Percentiles rank a stretch among this genome's conserved stretches.
phyloP scores from a whole-genome alignment of 2,329 filamentous ascomycete species.

The Ceratocystis harringtonii region DNA sequence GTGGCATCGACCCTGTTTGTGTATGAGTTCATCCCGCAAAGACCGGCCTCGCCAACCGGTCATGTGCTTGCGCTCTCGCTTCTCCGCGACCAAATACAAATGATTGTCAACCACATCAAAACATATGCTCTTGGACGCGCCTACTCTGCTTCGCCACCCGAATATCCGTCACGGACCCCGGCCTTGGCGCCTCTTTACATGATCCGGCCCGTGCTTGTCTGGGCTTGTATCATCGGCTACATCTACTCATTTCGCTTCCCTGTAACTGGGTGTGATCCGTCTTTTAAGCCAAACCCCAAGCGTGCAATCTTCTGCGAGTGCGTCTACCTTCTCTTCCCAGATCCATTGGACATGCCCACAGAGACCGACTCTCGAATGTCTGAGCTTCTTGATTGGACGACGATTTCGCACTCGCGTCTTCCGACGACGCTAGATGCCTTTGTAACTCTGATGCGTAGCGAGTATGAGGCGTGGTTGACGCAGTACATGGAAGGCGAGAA shows the following conservation, averaged over 20 bases:
- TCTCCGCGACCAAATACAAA: slow-evolving; percentile 14
- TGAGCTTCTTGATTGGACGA: slow-evolving; percentile 12
- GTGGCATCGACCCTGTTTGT: slow-evolving; percentile 10
- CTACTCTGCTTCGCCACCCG: background rate
- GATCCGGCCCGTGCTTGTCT: slow-evolving; percentile 14
- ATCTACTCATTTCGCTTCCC: slow-evolving; percentile 15
- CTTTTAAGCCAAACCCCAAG: slow-evolving; percentile 11
- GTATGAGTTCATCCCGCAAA: slow-evolving; percentile 14
- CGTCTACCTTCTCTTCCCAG: slow-evolving; percentile 12
- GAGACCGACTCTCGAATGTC: slow-evolving; percentile 11
- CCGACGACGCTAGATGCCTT: slow-evolving; percentile 8
- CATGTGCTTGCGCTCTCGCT: slow-evolving; percentile 7
- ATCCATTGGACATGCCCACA: slow-evolving; percentile 3
- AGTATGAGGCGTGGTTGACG: slow-evolving; percentile 10
- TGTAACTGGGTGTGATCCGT: slow-evolving; percentile 4
- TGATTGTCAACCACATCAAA: slow-evolving; percentile 16
- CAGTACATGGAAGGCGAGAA: background rate
- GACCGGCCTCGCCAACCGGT: slow-evolving; percentile 13
- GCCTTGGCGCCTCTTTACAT: slow-evolving; percentile 5
- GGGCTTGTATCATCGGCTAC: slow-evolving; percentile 17
- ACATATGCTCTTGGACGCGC: slow-evolving; percentile 9
- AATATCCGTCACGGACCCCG: background rate
- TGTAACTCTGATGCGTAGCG: slow-evolving; percentile 12
- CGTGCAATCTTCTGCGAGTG: slow-evolving; percentile 16
- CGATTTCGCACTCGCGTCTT: slow-evolving; percentile 14